phyloP scores from a whole-genome alignment of 192 early-diverging fungal genomes.

The Backusella tuberculispora region DNA sequence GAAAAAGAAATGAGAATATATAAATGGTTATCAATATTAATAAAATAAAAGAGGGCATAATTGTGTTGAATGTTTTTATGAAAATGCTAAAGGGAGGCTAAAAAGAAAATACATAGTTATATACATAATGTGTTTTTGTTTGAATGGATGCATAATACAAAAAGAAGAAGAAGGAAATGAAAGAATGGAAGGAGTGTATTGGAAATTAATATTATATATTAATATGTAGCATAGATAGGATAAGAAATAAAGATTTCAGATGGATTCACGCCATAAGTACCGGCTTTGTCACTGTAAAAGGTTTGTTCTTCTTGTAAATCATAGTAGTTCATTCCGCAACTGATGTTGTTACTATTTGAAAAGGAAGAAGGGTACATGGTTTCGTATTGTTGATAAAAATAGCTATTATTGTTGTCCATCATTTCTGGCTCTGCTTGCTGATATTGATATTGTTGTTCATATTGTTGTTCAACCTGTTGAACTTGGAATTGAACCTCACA shows the following conservation, averaged over 20 bases:
- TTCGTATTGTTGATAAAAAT: neutral
- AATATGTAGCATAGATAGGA: constrained; percentile 3
- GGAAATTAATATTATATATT: neutral
- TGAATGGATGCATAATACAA: neutral
- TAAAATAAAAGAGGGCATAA: neutral
- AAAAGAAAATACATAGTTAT: neutral
- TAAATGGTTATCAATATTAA: neutral
- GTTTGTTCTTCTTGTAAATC: neutral
- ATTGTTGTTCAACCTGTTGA: neutral
- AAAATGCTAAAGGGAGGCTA: neutral
- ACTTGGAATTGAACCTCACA: neutral
- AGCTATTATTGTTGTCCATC: neutral
- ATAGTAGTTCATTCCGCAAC: neutral
- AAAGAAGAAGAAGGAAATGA: neutral
- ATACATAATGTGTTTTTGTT: constrained; percentile 1
- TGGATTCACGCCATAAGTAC: neutral
- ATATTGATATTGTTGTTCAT: neutral
- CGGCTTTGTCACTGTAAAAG: neutral
- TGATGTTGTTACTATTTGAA: neutral
- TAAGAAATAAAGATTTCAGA: neutral
- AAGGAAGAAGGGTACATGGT: neutral
- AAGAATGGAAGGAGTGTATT: neutral
- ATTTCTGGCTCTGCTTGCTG: neutral
- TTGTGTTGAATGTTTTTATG: neutral
- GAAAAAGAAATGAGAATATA: neutral